Percentiles rank a stretch among this genome's conserved stretches.
These are phyloP conservation scores for Monosporascus sp. DNA, from an alignment of 2,329 filamentous ascomycete species.

Conservation along the genomic window DNA sequence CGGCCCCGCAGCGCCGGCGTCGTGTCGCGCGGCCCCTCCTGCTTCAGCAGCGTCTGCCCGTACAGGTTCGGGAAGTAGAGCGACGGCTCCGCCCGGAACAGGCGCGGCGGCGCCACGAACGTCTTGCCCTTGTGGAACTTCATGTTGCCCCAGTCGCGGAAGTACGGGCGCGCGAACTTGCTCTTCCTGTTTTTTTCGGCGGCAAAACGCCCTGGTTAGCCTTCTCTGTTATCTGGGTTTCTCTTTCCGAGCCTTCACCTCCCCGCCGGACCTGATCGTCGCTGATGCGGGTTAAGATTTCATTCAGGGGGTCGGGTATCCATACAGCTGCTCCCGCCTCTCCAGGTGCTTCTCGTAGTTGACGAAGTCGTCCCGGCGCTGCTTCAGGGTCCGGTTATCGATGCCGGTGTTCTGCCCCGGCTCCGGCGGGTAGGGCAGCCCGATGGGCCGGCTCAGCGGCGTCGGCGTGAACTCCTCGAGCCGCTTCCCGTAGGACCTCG, in stretches of 20 bases:
- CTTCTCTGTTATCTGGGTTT: too few species aligned
- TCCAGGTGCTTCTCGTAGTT: slow-evolving; percentile 80
- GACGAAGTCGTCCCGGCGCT: slow-evolving; percentile 75
- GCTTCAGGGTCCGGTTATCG: slow-evolving; percentile 59
- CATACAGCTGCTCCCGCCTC: slow-evolving; percentile 69
- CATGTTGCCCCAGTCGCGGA: slow-evolving; percentile 90
- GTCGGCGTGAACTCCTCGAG: slow-evolving; percentile 52
- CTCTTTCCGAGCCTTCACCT: too few species aligned
- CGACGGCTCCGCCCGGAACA: slow-evolving; percentile 76
- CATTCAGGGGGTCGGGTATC: neutral
- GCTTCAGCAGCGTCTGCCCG: slow-evolving; percentile 68
- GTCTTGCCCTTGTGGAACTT: slow-evolving; percentile 82
- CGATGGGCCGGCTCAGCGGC: slow-evolving; percentile 69
- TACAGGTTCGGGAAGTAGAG: slow-evolving; percentile 92
- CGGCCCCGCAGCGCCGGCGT: slow-evolving; percentile 69
- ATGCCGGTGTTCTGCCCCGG: slow-evolving; percentile 78
- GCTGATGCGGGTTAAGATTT: too few species aligned
- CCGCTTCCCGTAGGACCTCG: slow-evolving; percentile 54
- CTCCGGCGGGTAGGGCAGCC: slow-evolving; percentile 67
- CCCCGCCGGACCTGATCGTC: too few species aligned
- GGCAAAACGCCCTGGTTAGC: neutral
- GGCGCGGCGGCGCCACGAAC: slow-evolving; percentile 76
- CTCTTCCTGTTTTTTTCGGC: slow-evolving; percentile 49
- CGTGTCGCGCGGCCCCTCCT: slow-evolving; percentile 54
- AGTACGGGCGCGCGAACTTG: slow-evolving; percentile 82